A percentile compares a stretch with the other conserved stretches of the same genome.
Conservation (phyloP, 108 stramenopile genomes). For the Cylindrotheca fusiformis region DNA sequence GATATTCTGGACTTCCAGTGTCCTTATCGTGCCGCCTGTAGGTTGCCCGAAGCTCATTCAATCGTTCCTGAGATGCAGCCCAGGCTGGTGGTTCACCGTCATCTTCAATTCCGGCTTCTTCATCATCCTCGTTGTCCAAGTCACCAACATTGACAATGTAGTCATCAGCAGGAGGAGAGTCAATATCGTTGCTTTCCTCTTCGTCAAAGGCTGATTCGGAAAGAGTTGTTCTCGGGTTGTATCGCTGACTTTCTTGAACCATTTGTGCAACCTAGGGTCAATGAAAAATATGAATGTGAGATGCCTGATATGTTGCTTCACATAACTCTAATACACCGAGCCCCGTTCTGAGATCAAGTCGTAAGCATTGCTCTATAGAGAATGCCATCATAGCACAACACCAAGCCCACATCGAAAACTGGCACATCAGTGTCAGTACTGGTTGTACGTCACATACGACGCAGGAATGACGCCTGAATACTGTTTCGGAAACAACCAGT, state of each 20-base stretch:
- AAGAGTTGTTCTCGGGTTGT: slow-evolving; percentile 22
- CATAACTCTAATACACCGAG: no score
- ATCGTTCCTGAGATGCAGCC: slow-evolving; percentile 42
- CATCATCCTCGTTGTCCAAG: slow-evolving; percentile 43
- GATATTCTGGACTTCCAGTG: slow-evolving; percentile 88
- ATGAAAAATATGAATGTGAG: no score
- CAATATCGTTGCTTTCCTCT: slow-evolving; percentile 19
- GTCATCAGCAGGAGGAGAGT: slow-evolving; percentile 46
- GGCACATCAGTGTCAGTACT: not conserved
- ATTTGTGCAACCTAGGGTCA: slow-evolving; percentile 23
- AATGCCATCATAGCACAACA: no score
- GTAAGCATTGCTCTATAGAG: no score
- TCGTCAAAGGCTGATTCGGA: slow-evolving; percentile 10
- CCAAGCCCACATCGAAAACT: slow-evolving; percentile 3
- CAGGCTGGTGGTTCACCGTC: slow-evolving; percentile 53
- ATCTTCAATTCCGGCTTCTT: slow-evolving; percentile 43
- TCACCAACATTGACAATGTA: slow-evolving; percentile 69
- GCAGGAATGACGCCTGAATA: not conserved
- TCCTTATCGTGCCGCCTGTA: slow-evolving; percentile 84
- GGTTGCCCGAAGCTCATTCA: slow-evolving; percentile 56
- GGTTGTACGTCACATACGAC: not conserved
- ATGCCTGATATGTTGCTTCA: no score
- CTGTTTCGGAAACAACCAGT: not conserved
- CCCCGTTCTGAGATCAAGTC: no score
- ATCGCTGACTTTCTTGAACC: slow-evolving; percentile 33